phyloP scores from a whole-genome alignment of 2,329 filamentous ascomycete species.

The Xylaria sp. region DNA sequence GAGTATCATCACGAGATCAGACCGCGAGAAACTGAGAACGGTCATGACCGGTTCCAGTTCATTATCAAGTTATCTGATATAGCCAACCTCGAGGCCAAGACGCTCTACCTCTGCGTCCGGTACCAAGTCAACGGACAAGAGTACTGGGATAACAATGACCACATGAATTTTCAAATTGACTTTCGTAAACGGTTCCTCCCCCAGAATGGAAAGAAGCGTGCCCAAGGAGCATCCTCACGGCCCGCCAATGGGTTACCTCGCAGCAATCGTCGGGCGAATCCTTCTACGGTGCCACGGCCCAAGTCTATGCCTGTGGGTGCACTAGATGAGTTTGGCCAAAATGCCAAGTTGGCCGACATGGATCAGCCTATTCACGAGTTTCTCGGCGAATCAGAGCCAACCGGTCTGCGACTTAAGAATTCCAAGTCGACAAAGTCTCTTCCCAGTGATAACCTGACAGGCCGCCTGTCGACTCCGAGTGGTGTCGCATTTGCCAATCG shows the following conservation, averaged over 20 bases:
- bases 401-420: conserved; percentile 74
- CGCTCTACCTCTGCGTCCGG: conserved; percentile 88
- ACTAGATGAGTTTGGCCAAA: conserved; percentile 77
- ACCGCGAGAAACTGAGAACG: conserved; percentile 70
- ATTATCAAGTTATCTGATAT: conserved; percentile 92
- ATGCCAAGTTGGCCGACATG: conserved; percentile 64
- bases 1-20: conserved; percentile 85
- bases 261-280: conserved; percentile 67
- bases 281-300: conserved; percentile 57
- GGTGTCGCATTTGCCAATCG: conserved; percentile 87
- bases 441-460: conserved; percentile 69
- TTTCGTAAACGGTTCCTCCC: conserved; percentile 82
- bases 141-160: conserved; percentile 93
- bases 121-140: conserved; percentile 87
- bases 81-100: conserved; percentile 91
- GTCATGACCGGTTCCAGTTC: conserved; percentile 91
- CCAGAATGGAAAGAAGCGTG: conserved; percentile 66
- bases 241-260: conserved; percentile 69
- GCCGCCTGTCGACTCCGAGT: conserved; percentile 64
- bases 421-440: conserved; percentile 71
- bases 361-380: conserved; percentile 70
- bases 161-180: conserved; percentile 91
- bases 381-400: conserved; percentile 69
- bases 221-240: conserved; percentile 61
- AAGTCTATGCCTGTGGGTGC: conserved; percentile 65